Conservation (phyloP, 805 yeast genomes). For the Yamadazyma akitaensis region DNA sequence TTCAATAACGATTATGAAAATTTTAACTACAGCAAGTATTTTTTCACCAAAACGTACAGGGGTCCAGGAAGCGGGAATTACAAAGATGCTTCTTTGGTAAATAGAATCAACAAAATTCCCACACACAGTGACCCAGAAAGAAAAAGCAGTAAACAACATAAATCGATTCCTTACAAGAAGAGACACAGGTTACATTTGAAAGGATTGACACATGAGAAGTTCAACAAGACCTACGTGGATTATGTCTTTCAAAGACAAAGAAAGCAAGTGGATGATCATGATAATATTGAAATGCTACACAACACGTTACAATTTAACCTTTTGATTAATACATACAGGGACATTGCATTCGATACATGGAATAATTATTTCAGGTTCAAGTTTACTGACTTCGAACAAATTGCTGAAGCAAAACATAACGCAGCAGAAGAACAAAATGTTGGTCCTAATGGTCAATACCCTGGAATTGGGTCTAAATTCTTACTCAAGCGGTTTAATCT, state of each 20-base stretch:
- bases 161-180: slow-evolving; percentile 12
- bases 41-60: slow-evolving; percentile 37
- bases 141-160: slow-evolving; percentile 15
- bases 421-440: background rate
- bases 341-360: slow-evolving; percentile 40
- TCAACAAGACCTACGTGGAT: slow-evolving; percentile 29
- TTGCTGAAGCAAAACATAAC: slow-evolving; percentile 11
- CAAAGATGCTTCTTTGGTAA: slow-evolving; percentile 42
- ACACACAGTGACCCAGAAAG: background rate
- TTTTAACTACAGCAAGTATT: slow-evolving; percentile 34
- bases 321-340: slow-evolving; percentile 37
- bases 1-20: slow-evolving; percentile 35
- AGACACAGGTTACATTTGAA: slow-evolving; percentile 27
- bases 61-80: slow-evolving; percentile 47
- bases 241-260: slow-evolving; percentile 27
- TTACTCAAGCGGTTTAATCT: slow-evolving; percentile 26
- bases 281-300: slow-evolving; percentile 43
- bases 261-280: slow-evolving; percentile 31
- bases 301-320: slow-evolving; percentile 40
- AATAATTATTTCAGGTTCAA: slow-evolving; percentile 36
- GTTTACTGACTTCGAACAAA: slow-evolving; percentile 37
- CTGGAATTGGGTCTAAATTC: slow-evolving; percentile 12
- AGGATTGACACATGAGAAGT: slow-evolving; percentile 36
- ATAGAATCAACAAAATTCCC: slow-evolving; percentile 36
- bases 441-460: background rate